phyloP scores from a whole-genome alignment of 2,329 filamentous ascomycete species.

The Fusarium subtropicale region DNA sequence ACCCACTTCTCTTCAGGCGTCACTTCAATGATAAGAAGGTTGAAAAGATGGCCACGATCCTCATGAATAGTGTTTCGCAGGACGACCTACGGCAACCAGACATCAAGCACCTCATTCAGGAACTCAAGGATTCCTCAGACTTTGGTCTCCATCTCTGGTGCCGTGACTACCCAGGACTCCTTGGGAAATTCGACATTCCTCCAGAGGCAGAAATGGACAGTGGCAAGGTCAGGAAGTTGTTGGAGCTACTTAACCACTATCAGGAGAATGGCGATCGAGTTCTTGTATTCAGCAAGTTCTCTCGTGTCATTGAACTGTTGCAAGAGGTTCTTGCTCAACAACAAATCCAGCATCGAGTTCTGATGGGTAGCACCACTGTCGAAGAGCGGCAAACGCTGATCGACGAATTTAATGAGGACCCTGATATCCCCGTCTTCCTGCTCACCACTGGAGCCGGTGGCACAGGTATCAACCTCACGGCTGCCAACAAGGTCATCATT shows the following conservation, averaged over 20 bases:
- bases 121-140: conserved; percentile 70
- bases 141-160: conserved; percentile 76
- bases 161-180: conserved; percentile 65
- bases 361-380: conserved; percentile 87
- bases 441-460: conserved; percentile 94
- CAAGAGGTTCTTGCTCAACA: conserved; percentile 81
- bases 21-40: conserved; percentile 82
- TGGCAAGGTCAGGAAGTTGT: conserved; percentile 87
- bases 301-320: conserved; percentile 89
- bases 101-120: conserved; percentile 64
- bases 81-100: conserved; percentile 65
- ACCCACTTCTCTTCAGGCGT: conserved; percentile 86
- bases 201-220: conserved; percentile 68
- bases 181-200: conserved; percentile 65
- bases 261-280: conserved; percentile 85
- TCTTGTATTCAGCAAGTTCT: conserved; percentile 94
- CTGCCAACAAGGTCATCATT: conserved; percentile 97
- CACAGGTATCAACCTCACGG: conserved; percentile 96
- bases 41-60: conserved; percentile 79
- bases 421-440: conserved; percentile 87
- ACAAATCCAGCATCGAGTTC: conserved; percentile 80
- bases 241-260: conserved; percentile 79
- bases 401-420: conserved; percentile 83
- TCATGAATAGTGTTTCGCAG: conserved; percentile 75
- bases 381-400: conserved; percentile 87